Percentiles rank a stretch among this genome's conserved stretches.
Conservation (phyloP, 352 stramenopile genomes). For the Phytophthora uliginosa region DNA sequence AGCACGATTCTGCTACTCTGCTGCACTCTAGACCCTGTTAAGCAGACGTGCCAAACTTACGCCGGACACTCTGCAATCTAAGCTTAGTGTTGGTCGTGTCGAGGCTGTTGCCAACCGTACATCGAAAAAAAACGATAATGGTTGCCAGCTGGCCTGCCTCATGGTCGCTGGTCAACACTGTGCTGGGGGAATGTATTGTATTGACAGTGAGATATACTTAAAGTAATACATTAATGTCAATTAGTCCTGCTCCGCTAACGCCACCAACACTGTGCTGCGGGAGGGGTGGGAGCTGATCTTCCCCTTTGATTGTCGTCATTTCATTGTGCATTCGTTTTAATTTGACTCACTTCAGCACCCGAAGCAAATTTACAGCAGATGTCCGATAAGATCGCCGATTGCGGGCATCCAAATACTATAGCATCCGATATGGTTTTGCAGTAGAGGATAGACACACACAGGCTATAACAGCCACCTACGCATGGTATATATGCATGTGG, state of each 20-base stretch:
- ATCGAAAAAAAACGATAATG: not conserved
- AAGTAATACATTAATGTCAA: no score
- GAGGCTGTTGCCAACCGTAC: not conserved
- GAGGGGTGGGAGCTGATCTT: no score
- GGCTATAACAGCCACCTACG: not conserved
- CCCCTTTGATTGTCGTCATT: not conserved
- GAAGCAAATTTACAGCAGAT: slow-evolving; percentile 13
- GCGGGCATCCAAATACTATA: slow-evolving; percentile 10
- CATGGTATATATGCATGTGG: not conserved
- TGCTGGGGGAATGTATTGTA: no score
- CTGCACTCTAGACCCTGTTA: no score
- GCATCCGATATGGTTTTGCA: not conserved
- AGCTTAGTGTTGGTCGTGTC: not conserved
- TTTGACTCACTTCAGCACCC: slow-evolving; percentile 12
- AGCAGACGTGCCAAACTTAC: no score
- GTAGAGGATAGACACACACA: not conserved
- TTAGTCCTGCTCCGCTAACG: no score
- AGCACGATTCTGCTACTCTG: no score
- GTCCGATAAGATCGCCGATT: slow-evolving; percentile 30
- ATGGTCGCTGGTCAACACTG: not conserved
- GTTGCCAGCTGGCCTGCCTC: not conserved
- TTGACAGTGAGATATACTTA: no score
- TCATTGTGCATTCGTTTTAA: not conserved
- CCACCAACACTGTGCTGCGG: not conserved
- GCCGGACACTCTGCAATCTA: not conserved